These are phyloP conservation scores for Boletus pseudo-olivaceus DNA, from an alignment of 768 basidiomycete genomes.

Conservation along the genomic window DNA sequence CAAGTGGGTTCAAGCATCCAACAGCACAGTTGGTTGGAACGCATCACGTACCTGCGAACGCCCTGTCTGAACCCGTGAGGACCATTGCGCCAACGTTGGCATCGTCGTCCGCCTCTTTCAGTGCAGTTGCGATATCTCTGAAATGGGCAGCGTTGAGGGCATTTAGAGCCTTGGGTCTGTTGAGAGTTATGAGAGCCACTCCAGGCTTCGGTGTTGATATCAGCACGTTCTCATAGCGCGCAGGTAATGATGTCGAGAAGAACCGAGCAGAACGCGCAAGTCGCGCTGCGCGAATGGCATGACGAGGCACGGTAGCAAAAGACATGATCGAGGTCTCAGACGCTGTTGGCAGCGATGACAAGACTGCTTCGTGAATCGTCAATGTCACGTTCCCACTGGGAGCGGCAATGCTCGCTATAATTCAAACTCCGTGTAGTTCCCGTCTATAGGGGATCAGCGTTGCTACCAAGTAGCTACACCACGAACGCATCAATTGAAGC, in stretches of 20 bases:
- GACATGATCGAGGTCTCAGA: too few relatives aligned
- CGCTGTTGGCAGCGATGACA: too few relatives aligned
- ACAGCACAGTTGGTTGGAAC: neutral
- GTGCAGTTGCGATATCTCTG: constrained; percentile 73
- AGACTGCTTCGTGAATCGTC: too few relatives aligned
- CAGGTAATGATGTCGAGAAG: constrained; percentile 29
- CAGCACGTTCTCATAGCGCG: constrained; percentile 62
- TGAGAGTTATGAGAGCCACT: constrained; percentile 80
- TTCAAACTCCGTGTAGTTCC: too few relatives aligned
- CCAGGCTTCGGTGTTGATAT: constrained; percentile 63
- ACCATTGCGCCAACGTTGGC: constrained; percentile 78
- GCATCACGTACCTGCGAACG: constrained; percentile 76
- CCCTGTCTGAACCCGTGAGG: constrained; percentile 86
- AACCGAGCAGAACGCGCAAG: constrained; percentile 7
- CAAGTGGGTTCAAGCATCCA: neutral
- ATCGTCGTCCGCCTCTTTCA: constrained; percentile 69
- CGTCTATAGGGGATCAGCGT: too few relatives aligned
- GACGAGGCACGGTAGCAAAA: constrained; percentile 7
- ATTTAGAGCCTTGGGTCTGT: constrained; percentile 87
- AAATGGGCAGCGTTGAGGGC: constrained; percentile 82
- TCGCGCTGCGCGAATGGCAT: constrained; percentile 1
- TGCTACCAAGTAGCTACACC: too few relatives aligned
- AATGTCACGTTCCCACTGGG: too few relatives aligned
- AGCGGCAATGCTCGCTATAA: too few relatives aligned
- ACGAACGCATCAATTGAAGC: too few relatives aligned